These are phyloP conservation scores for Ceratonia siliqua DNA, from an alignment of 306 rosid species.

Conservation along the genomic window DNA sequence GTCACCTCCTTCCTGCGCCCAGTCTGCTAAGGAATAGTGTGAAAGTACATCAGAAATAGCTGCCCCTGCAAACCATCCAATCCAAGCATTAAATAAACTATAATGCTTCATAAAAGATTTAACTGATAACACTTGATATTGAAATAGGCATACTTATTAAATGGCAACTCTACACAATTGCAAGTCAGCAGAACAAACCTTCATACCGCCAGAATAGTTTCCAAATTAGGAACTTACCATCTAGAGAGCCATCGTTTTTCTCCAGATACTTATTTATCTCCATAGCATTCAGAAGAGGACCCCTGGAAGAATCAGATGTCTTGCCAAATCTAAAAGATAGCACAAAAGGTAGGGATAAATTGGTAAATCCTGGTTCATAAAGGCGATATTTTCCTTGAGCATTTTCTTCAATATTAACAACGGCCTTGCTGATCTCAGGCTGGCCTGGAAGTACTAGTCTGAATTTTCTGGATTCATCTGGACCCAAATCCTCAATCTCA, in stretches of 20 bases:
- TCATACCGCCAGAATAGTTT: slow-evolving; percentile 18
- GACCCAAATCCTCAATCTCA: slow-evolving; percentile 83
- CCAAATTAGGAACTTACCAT: slow-evolving; percentile 54
- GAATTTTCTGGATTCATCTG: slow-evolving; percentile 79
- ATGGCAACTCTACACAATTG: slow-evolving; percentile 4
- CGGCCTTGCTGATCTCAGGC: slow-evolving; percentile 70
- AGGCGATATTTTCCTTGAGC: slow-evolving; percentile 87
- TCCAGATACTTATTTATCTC: slow-evolving; percentile 83
- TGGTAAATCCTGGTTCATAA: slow-evolving; percentile 83
- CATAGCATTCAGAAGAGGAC: slow-evolving; percentile 94
- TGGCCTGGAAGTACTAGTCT: slow-evolving; percentile 78
- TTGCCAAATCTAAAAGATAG: slow-evolving; percentile 74
- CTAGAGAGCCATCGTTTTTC: slow-evolving; percentile 77
- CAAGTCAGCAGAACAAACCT: slow-evolving; percentile 19
- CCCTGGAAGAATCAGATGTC: slow-evolving; percentile 78
- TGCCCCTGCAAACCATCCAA: slow-evolving; percentile 57
- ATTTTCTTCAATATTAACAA: slow-evolving; percentile 90
- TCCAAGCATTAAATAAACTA: slow-evolving; percentile 37
- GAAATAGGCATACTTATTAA: not conserved
- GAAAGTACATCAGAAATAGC: slow-evolving; percentile 61
- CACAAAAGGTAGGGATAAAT: slow-evolving; percentile 83
- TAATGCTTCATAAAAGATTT: slow-evolving; percentile 15
- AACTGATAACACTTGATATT: slow-evolving; percentile 2
- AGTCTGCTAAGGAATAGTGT: slow-evolving; percentile 59
- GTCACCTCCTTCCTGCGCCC: slow-evolving; percentile 93